Percentiles rank a stretch among this genome's conserved stretches.
These are phyloP conservation scores for Plantago major DNA, from an alignment of 257 asterid species.

Conservation along the genomic window DNA sequence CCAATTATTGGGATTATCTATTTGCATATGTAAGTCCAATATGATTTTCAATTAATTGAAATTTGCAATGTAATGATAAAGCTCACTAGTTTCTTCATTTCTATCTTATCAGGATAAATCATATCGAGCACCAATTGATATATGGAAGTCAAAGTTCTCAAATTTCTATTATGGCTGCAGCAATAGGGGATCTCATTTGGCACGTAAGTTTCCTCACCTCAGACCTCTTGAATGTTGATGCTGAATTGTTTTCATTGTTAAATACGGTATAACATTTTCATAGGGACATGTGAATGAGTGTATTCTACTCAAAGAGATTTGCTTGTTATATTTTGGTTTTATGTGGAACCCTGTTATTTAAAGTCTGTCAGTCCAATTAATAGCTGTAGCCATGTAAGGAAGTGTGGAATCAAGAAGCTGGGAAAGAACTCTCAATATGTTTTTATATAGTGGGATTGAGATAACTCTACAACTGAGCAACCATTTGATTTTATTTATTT, in stretches of 20 bases:
- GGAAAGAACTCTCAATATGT: background rate
- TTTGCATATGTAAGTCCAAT: slow-evolving; percentile 3
- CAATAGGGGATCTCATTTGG: slow-evolving; percentile 59
- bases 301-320: too few relatives aligned
- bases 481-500: slow-evolving; percentile 14
- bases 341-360: too few relatives aligned
- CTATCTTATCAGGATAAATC: slow-evolving; percentile 48
- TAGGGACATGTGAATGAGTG: too few relatives aligned
- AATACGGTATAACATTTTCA: too few relatives aligned
- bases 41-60: slow-evolving; percentile 1
- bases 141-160: slow-evolving; percentile 87
- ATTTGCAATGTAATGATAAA: background rate
- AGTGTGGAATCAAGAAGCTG: too few relatives aligned
- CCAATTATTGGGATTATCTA: background rate
- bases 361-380: too few relatives aligned
- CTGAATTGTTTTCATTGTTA: too few relatives aligned
- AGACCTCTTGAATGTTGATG: background rate
- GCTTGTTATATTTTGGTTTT: too few relatives aligned
- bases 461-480: background rate
- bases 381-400: too few relatives aligned
- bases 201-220: slow-evolving; percentile 61
- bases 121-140: slow-evolving; percentile 63
- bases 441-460: background rate
- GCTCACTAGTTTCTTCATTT: slow-evolving; percentile 22
- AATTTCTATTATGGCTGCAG: slow-evolving; percentile 82